Base-by-base conservation (phyloP, 495 filamentous ascomycete species). In the Cercophora sp. region DNA sequence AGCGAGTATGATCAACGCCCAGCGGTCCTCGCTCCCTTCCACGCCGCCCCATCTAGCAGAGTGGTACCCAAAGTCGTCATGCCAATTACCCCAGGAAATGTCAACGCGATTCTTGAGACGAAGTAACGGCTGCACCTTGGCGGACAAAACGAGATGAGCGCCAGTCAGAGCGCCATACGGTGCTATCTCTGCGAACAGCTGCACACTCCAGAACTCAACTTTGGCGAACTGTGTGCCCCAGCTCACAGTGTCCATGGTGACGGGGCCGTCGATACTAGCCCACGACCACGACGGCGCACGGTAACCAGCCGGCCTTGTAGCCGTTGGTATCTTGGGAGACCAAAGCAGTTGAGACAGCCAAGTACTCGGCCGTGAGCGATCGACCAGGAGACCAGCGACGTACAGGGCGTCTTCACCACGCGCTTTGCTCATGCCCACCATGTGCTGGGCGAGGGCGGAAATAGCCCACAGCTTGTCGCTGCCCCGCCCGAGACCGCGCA, bases 321-420 rank as follows among this genome's bases (percentile, higher is more conserved):
- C 8, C 26, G 11, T 31, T 27, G 13, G 6, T 11, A 27, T 32
- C n/a, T 27, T 36, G 2, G 35, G 48, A 31, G 40, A 24, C 48
- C 48, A 51, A 20, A 51, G 24, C 48, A 51, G 24, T 25, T 51
- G 48, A 8, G 22, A 25, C 35, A 51, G 18, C 48, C 48, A 51
- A 2, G 34, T 51, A 13, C 20, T n/a, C 2, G 48, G 48, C 13
- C 42, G 15, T 8, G 35, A 8, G 10, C 31, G 22, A 26, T 51
- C 36, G 1, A 32, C 48, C 20, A 51, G 15, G 5, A 51, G 19
- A 13, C 48, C 48, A 4, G 48, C 48, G n/a, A 24, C 36, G n/a
- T 51, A 51, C 15, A 18, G 6, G 1, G 48, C 35, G 11, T 51
- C 19, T 10, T 51, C 48, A 4, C 48, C 48, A n/a, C 48, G 36